Conservation (phyloP, 2,329 filamentous ascomycete genomes). For the Ophiostoma perfectum region DNA sequence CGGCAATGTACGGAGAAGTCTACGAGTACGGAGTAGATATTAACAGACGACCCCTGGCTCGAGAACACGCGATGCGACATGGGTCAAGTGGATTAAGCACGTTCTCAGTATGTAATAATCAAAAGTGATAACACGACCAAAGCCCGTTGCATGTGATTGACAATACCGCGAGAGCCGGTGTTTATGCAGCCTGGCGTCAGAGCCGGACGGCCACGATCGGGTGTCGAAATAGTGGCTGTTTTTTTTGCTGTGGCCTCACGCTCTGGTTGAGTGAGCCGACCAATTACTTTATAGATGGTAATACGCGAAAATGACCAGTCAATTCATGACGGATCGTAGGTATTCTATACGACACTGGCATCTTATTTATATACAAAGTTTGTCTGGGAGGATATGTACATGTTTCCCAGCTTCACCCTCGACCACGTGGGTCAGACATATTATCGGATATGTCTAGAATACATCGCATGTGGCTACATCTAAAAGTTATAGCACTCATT, state of each 20-base stretch:
- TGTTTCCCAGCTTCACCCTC: neutral
- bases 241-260: too few relatives aligned
- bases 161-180: neutral
- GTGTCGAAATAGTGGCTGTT: too few relatives aligned
- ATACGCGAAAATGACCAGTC: too few relatives aligned
- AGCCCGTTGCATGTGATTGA: neutral
- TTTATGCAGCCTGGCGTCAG: neutral
- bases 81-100: neutral
- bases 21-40: neutral
- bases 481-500: constrained; percentile 29
- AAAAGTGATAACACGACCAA: neutral
- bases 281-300: too few relatives aligned
- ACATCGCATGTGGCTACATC: neutral
- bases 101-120: neutral
- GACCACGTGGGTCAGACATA: neutral
- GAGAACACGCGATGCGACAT: neutral
- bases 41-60: neutral
- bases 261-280: too few relatives aligned
- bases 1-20: neutral
- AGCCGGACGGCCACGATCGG: neutral
- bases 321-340: too few relatives aligned
- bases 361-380: too few relatives aligned
- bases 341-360: too few relatives aligned
- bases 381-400: neutral
- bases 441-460: neutral